Conservation (phyloP, 2,329 filamentous ascomycete genomes). For the Onygenales sp. region DNA sequence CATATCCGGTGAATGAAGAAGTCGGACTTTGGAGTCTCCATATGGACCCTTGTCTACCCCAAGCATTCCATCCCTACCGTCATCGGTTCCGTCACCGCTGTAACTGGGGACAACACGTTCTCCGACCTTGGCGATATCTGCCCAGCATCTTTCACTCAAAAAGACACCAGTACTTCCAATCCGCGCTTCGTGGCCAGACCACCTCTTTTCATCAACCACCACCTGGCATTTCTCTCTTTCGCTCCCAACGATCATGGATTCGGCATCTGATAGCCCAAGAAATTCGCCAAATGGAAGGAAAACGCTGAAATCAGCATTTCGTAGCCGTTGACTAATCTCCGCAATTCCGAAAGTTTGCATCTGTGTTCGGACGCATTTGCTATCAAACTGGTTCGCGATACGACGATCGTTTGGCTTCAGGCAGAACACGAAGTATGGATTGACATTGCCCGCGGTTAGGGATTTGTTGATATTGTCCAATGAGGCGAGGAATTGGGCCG, state of each 20-base stretch:
- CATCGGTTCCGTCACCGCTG: slow-evolving; percentile 47
- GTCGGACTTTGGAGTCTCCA: slow-evolving; percentile 45
- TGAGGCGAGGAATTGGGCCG: slow-evolving; percentile 82
- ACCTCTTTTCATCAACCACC: slow-evolving; percentile 83
- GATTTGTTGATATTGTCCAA: slow-evolving; percentile 87
- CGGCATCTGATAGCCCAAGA: slow-evolving; percentile 74
- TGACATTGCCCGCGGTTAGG: slow-evolving; percentile 70
- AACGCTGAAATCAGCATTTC: slow-evolving; percentile 88
- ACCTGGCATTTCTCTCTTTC: slow-evolving; percentile 86
- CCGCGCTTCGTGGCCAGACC: slow-evolving; percentile 84
- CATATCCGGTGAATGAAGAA: slow-evolving; percentile 39
- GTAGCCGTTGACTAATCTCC: slow-evolving; percentile 87
- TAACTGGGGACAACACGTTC: slow-evolving; percentile 52
- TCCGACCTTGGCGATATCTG: slow-evolving; percentile 70
- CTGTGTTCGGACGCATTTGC: slow-evolving; percentile 92
- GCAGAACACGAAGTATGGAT: slow-evolving; percentile 94
- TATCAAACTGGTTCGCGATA: slow-evolving; percentile 98
- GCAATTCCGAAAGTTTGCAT: slow-evolving; percentile 93
- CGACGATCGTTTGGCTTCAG: slow-evolving; percentile 93
- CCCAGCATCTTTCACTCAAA: slow-evolving; percentile 90
- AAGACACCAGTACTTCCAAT: slow-evolving; percentile 91
- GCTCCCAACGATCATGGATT: slow-evolving; percentile 78
- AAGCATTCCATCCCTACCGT: slow-evolving; percentile 53
- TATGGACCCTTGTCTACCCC: slow-evolving; percentile 35
- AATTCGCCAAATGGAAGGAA: slow-evolving; percentile 97